Percentiles rank a stretch among this genome's conserved stretches.
phyloP scores from a whole-genome alignment of 2,329 filamentous ascomycete species.

The Achaetomium macrosporum region DNA sequence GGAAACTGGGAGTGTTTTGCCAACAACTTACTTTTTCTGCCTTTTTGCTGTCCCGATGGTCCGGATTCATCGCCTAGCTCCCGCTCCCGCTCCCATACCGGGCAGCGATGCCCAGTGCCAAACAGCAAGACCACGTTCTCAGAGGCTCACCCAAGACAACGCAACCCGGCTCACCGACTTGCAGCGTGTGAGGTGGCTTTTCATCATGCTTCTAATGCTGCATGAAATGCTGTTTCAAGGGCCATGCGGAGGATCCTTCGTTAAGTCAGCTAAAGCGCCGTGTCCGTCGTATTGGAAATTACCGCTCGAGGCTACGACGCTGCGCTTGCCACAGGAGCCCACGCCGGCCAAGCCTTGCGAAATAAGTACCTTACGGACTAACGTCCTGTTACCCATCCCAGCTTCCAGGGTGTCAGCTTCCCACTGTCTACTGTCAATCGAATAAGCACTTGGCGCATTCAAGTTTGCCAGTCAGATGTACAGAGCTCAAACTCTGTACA shows the following conservation, averaged over 20 bases:
- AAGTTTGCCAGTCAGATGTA: too few species aligned
- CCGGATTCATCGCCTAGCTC: conserved; percentile 15
- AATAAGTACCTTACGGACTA: too few species aligned
- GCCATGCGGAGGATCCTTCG: background rate
- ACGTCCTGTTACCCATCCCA: too few species aligned
- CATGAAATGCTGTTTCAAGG: background rate
- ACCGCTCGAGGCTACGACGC: background rate
- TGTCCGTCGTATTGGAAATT: background rate
- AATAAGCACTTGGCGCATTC: too few species aligned
- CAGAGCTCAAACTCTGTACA: too few species aligned
- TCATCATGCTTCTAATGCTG: background rate
- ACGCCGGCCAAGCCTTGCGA: too few species aligned
- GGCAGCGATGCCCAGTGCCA: background rate
- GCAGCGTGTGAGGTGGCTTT: background rate
- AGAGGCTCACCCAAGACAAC: background rate
- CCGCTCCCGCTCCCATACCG: conserved; percentile 18
- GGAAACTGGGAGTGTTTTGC: background rate
- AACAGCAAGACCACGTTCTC: background rate
- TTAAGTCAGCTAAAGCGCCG: background rate
- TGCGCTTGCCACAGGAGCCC: too few species aligned
- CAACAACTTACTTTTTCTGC: background rate
- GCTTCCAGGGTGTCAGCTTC: too few species aligned
- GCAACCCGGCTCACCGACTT: background rate
- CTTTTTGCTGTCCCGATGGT: conserved; percentile 8
- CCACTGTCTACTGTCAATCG: too few species aligned